Evolutionary conservation across 129 eudicot genomes (phyloP), one percentile per base, ranked within the genome.

Genomic region (Erigeron canadensis): DNA sequence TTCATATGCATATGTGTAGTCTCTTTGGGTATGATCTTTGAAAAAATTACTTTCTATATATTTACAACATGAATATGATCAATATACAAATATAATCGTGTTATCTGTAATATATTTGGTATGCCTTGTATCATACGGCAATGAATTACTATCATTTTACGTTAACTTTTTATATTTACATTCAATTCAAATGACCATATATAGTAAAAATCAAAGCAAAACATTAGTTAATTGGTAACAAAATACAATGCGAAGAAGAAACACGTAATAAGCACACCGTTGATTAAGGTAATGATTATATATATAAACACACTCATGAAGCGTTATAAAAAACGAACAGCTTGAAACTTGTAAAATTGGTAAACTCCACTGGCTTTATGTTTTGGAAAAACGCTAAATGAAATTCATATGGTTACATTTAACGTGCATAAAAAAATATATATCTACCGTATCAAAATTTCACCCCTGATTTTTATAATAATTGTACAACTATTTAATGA

Each of bases 121-220:
- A 34, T 28, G 23, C 15, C 72, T 45, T 66, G 15, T 10, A 11
- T 67, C 41, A 5, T 40, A 67, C 59, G 5, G 10, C 4, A 45
- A 23, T 12, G 18, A 21, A 22, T 21, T 28, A 28, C 34, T 19
- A 46, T 46, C 58, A 12, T 44, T 44, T 15, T 40, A 40, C 16
- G 17, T 63, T 63, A 40, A 47, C 5, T 11, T 38, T 40, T 1
- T 53, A 40, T 63, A 47, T 63, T 63, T 42, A 39, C 17, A 63
- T 63, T 40, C 50, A 63, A 63, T 58, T 23, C 42, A 58, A 21
- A 63, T 63, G 41, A n/a, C 68, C n/a, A 63, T 8, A n/a, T 63
- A 2, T 63, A 17, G 37, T 16, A 16, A 16, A 18, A 63, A 19
- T 40, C 68, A 40, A 63, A 63, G 15, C 2, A 42, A 42, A n/a